Conservation (phyloP, 495 filamentous ascomycete species). For the Penicillium simplicissimum region DNA sequence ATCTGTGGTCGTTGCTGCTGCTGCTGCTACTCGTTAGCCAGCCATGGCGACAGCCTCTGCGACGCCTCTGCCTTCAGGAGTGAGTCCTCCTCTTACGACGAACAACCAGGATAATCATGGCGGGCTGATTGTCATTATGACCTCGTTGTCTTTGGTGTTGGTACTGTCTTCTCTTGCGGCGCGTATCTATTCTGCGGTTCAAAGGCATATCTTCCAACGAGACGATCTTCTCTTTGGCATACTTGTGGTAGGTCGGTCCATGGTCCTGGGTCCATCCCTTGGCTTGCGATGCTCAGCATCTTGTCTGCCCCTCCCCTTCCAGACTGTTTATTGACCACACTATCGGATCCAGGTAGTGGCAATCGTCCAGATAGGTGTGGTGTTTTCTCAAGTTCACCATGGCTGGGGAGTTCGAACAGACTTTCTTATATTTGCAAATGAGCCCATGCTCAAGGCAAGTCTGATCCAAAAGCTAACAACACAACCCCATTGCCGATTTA, state of each 20-base stretch:
- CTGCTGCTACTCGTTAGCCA: constrained; percentile 3
- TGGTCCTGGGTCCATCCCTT: not conserved
- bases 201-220: constrained; percentile 14
- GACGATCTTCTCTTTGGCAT: constrained; percentile 28
- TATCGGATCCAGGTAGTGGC: constrained; percentile 12
- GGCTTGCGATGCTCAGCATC: not conserved
- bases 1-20: not conserved
- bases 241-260: constrained; percentile 23
- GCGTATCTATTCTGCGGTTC: constrained; percentile 19
- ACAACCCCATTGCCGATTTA: not conserved
- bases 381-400: constrained; percentile 17
- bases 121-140: constrained; percentile 30
- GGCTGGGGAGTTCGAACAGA: constrained; percentile 25
- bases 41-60: constrained; percentile 11
- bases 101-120: constrained; percentile 33
- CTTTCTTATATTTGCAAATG: not conserved
- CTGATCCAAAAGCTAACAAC: not conserved
- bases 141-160: constrained; percentile 25
- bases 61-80: constrained; percentile 12
- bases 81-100: constrained; percentile 26
- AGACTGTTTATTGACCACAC: not conserved
- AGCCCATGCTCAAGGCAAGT: constrained; percentile 23
- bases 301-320: not conserved
- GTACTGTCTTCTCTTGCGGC: constrained; percentile 22
- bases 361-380: constrained; percentile 10